These are phyloP conservation scores for Fusarium ambrosium DNA, from an alignment of 2,329 filamentous ascomycete species.

Conservation along the genomic window DNA sequence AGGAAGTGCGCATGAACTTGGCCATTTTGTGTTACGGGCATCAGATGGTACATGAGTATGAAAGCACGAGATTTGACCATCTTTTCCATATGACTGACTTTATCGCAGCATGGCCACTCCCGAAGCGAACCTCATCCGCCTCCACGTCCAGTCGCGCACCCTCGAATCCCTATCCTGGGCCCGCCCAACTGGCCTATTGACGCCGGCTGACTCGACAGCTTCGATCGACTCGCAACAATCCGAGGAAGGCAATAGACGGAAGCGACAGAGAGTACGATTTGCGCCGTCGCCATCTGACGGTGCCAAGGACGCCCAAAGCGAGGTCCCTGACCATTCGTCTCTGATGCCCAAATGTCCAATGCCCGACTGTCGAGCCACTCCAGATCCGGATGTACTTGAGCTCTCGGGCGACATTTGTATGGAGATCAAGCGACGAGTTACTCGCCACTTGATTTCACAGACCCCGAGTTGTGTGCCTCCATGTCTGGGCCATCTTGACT, in stretches of 20 bases:
- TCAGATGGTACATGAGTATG: background rate
- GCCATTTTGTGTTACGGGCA: constrained; percentile 4
- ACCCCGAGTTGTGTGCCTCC: too few species aligned
- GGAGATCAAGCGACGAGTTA: background rate
- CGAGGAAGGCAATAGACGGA: background rate
- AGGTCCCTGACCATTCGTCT: background rate
- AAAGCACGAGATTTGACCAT: too few species aligned
- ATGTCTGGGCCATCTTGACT: background rate
- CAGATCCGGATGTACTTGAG: background rate
- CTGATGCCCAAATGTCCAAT: background rate
- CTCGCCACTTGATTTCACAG: background rate
- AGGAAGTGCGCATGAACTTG: constrained; percentile 1
- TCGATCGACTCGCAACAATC: background rate
- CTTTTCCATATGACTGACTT: too few species aligned
- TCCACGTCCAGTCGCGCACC: background rate
- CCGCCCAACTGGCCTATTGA: background rate
- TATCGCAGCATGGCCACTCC: too few species aligned
- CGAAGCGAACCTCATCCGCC: background rate
- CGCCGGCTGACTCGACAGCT: background rate
- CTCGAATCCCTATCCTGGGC: background rate
- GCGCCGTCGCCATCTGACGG: background rate
- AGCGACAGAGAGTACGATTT: background rate
- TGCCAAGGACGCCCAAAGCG: fast-evolving
- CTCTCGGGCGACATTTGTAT: background rate
- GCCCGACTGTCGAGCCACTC: background rate